Conservation (phyloP, 2,329 filamentous ascomycete genomes). For the Cercospora nicotianae region DNA sequence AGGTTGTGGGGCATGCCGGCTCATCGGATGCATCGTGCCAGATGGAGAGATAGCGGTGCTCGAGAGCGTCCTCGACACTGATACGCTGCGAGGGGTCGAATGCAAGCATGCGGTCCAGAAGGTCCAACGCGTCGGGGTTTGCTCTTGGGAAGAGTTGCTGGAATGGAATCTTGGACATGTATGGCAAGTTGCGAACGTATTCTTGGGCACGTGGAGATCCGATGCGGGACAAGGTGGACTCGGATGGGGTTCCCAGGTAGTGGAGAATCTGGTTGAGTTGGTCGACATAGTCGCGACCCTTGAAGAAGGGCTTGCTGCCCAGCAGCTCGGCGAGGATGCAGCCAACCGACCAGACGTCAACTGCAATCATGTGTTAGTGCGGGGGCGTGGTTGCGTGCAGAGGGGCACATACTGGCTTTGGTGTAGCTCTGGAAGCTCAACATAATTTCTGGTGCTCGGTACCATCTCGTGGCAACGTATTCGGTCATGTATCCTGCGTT, state of each 20-base stretch:
- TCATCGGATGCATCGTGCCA: conserved; percentile 98
- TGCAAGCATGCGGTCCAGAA: conserved; percentile 94
- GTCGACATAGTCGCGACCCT: conserved; percentile 98
- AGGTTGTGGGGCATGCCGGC: conserved; percentile 86
- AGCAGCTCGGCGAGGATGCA: conserved; percentile 96
- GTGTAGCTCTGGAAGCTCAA: conserved; percentile 99
- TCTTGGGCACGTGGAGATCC: conserved; percentile 94
- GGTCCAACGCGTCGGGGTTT: conserved; percentile 91
- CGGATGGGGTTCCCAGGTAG: conserved; percentile 93
- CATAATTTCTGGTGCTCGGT: conserved; percentile 98
- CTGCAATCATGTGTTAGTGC: conserved; percentile 49
- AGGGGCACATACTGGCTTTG: conserved; percentile 84
- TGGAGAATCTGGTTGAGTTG: conserved; percentile 99
- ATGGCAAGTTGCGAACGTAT: conserved; percentile 79
- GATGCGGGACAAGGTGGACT: conserved; percentile 90
- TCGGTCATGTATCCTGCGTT: conserved; percentile 99
- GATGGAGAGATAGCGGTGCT: conserved; percentile 94
- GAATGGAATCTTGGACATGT: conserved; percentile 74
- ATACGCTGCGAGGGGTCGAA: conserved; percentile 95
- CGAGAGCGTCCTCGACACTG: conserved; percentile 88
- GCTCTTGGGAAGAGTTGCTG: conserved; percentile 85
- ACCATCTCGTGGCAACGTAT: conserved; percentile 98
- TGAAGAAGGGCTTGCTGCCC: conserved; percentile 96
- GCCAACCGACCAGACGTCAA: conserved; percentile 98
- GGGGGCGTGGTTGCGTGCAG: neutral